Evolutionary conservation across 345 rosid species (phyloP).

Genomic region (Citrus sp.): DNA sequence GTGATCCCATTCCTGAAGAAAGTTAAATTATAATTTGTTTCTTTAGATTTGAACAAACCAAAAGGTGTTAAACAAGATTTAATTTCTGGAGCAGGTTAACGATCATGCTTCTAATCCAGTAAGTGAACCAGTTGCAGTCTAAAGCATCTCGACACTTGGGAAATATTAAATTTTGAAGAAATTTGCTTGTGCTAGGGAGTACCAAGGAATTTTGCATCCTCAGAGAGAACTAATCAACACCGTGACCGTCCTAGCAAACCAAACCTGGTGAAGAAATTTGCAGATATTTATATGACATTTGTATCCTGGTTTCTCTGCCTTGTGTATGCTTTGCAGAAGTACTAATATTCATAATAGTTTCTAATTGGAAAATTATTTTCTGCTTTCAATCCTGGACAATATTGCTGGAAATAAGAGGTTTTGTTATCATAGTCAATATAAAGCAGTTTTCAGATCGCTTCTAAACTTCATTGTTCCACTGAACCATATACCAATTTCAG

Average conservation of each 20-base stretch:
- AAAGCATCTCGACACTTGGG: slow-evolving; percentile 19
- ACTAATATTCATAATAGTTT: background rate
- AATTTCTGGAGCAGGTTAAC: slow-evolving; percentile 41
- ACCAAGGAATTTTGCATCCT: slow-evolving; percentile 12
- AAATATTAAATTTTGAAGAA: slow-evolving; percentile 33
- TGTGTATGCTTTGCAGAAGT: background rate
- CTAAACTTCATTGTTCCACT: too few relatives aligned
- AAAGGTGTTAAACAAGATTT: slow-evolving; percentile 1
- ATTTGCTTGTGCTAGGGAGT: slow-evolving; percentile 40
- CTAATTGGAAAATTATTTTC: background rate
- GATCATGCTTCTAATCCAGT: slow-evolving; percentile 41
- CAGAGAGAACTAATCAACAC: slow-evolving; percentile 5
- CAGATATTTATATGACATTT: background rate
- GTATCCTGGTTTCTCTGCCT: background rate
- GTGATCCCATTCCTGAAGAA: background rate
- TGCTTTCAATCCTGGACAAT: background rate
- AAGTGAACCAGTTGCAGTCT: slow-evolving; percentile 67
- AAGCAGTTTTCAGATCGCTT: background rate
- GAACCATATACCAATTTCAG: too few relatives aligned
- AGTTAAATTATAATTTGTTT: background rate
- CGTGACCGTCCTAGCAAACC: background rate
- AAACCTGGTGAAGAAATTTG: slow-evolving; percentile 4
- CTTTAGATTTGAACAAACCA: background rate
- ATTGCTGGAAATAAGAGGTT: background rate
- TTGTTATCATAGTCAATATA: background rate